Conservation (phyloP, 306 rosid genomes). For the Prunus fruticosa region DNA sequence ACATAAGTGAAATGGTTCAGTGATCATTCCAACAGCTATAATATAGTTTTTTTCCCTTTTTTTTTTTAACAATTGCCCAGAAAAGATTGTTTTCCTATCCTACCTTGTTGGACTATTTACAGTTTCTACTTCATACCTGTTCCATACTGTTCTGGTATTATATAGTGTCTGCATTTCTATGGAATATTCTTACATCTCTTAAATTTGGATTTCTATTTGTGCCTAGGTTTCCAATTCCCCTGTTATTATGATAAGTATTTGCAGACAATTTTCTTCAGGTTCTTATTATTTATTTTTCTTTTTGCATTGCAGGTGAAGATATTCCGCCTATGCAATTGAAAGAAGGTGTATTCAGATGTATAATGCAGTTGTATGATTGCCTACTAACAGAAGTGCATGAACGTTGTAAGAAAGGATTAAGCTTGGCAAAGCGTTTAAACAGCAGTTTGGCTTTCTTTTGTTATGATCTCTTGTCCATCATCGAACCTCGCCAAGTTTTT, state of each 20-base stretch:
- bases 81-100: neutral
- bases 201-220: neutral
- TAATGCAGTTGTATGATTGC: conserved; percentile 97
- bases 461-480: conserved; percentile 88
- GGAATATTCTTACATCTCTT: neutral
- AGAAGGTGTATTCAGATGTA: conserved; percentile 96
- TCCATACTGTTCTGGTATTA: neutral
- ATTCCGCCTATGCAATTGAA: conserved; percentile 99
- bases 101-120: neutral
- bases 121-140: neutral
- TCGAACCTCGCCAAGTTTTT: conserved; percentile 98
- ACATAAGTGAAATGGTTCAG: neutral
- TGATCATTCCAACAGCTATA: neutral
- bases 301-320: conserved; percentile 75
- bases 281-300: conserved; percentile 10
- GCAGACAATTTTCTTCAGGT: neutral
- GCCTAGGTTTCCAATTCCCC: neutral
- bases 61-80: neutral
- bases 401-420: conserved; percentile 96
- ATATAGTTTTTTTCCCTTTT: neutral
- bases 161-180: neutral
- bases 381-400: conserved; percentile 97
- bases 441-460: conserved; percentile 99
- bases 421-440: conserved; percentile 92
- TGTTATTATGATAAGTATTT: neutral